Percentiles rank a stretch among this genome's conserved stretches.
These are phyloP conservation scores for Penicillium palitans DNA, from an alignment of 2,329 filamentous ascomycete genomes.

Conservation along the genomic window DNA sequence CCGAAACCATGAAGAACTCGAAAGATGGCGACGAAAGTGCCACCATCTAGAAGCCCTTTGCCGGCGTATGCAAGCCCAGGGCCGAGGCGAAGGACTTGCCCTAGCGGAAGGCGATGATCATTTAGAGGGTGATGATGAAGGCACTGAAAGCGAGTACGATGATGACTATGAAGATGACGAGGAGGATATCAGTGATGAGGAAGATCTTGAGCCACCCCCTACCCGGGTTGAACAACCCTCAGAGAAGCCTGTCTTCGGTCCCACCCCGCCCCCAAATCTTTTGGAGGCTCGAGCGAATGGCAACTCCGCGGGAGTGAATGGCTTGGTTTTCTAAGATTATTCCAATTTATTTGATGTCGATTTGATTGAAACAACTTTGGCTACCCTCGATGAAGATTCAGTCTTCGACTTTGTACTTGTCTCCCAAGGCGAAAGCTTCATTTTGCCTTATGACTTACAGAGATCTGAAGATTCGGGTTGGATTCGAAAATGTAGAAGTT, in stretches of 20 bases:
- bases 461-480: neutral
- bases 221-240: conserved; percentile 33
- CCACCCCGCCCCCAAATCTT: conserved; percentile 54
- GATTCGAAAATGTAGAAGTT: neutral
- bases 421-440: neutral
- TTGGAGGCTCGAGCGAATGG: conserved; percentile 49
- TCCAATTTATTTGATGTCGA: conserved; percentile 4
- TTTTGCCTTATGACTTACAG: neutral
- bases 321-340: conserved; percentile 22
- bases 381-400: conserved; percentile 7
- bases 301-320: conserved; percentile 46
- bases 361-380: conserved; percentile 12
- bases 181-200: conserved; percentile 59
- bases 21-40: conserved; percentile 79
- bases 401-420: neutral
- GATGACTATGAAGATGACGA: conserved; percentile 64
- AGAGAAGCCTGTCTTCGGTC: conserved; percentile 49
- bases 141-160: conserved; percentile 52
- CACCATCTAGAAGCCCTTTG: conserved; percentile 92
- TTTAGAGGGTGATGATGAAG: conserved; percentile 53
- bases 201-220: conserved; percentile 44
- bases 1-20: conserved; percentile 71
- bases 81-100: conserved; percentile 70
- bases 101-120: conserved; percentile 53
- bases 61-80: conserved; percentile 93